A percentile compares a stretch with the other conserved stretches of the same genome.
These are phyloP conservation scores for Achaetomiella virescens DNA, from an alignment of 495 filamentous ascomycete genomes.

Conservation along the genomic window DNA sequence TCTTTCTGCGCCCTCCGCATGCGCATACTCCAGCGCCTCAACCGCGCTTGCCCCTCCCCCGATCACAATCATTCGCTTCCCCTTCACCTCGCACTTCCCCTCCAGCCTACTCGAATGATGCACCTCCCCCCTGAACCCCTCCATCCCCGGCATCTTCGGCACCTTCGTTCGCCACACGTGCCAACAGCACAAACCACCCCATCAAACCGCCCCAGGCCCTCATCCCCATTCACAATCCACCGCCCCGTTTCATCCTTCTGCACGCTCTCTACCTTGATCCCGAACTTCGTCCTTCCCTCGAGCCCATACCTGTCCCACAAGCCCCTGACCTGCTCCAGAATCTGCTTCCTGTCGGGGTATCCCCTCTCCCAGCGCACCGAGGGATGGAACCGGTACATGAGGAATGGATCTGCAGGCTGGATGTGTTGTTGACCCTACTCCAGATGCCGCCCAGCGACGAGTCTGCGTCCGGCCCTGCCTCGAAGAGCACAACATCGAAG, in stretches of 20 bases:
- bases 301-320: slow-evolving; percentile 74
- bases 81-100: slow-evolving; percentile 51
- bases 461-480: slow-evolving; percentile 54
- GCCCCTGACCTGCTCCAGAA: slow-evolving; percentile 60
- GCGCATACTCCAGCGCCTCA: slow-evolving; percentile 77
- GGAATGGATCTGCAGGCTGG: slow-evolving; percentile 73
- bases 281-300: slow-evolving; percentile 62
- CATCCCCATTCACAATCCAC: slow-evolving; percentile 70
- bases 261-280: slow-evolving; percentile 59
- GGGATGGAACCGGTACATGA: slow-evolving; percentile 87
- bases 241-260: slow-evolving; percentile 60
- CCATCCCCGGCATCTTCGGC: slow-evolving; percentile 58
- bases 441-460: slow-evolving; percentile 67
- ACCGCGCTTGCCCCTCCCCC: slow-evolving; percentile 78
- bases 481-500: slow-evolving; percentile 75
- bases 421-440: slow-evolving; percentile 75
- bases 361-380: slow-evolving; percentile 65
- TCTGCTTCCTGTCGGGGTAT: slow-evolving; percentile 69
- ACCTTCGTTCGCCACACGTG: slow-evolving; percentile 75
- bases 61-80: slow-evolving; percentile 67
- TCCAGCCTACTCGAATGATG: slow-evolving; percentile 70
- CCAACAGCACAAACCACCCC: slow-evolving; percentile 72
- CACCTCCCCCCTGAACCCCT: slow-evolving; percentile 60
- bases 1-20: slow-evolving; percentile 58
- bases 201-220: slow-evolving; percentile 63